A percentile compares a stretch with the other conserved stretches of the same genome.
These are phyloP conservation scores for Fusarium subtropicale DNA, from an alignment of 2,329 filamentous ascomycete genomes.

Conservation along the genomic window DNA sequence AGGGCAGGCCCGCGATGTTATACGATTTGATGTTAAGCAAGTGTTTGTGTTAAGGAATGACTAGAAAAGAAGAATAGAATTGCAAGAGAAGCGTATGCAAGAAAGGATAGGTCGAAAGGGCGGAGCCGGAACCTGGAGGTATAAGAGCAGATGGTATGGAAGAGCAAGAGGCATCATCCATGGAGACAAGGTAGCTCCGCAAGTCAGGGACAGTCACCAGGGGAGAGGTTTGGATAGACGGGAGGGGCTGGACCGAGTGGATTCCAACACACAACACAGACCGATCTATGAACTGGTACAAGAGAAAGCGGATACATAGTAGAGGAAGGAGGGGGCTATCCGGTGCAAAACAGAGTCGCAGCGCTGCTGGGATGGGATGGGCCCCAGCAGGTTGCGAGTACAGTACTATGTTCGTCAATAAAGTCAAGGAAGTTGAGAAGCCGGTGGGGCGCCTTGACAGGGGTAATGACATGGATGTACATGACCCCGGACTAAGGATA, in stretches of 20 bases:
- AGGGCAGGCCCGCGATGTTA: conserved; percentile 42
- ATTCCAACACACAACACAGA: conserved; percentile 45
- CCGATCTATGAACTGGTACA: conserved; percentile 46
- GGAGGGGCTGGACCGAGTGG: conserved; percentile 46
- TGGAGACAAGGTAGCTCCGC: conserved; percentile 43
- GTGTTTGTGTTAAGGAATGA: conserved; percentile 47
- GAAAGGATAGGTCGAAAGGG: conserved; percentile 41
- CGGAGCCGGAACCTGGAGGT: conserved; percentile 49
- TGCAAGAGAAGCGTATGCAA: conserved; percentile 38
- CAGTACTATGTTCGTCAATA: conserved; percentile 42
- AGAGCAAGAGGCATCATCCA: conserved; percentile 48
- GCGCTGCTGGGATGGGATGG: conserved; percentile 40
- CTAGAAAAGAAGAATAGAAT: conserved; percentile 43
- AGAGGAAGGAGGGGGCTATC: conserved; percentile 31
- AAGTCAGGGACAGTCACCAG: conserved; percentile 45
- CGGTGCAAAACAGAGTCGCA: conserved; percentile 44
- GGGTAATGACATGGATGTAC: conserved; percentile 31
- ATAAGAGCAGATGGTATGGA: conserved; percentile 48
- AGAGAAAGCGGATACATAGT: conserved; percentile 33
- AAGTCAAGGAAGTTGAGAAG: conserved; percentile 44
- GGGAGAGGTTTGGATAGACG: conserved; percentile 45
- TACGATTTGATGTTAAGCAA: conserved; percentile 39
- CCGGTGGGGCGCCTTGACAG: conserved; percentile 33
- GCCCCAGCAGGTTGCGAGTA: conserved; percentile 38
- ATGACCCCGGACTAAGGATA: conserved; percentile 44